Evolutionary conservation across 768 basidiomycete genomes (phyloP).

Genomic region (Mycena rebaudengoi): DNA sequence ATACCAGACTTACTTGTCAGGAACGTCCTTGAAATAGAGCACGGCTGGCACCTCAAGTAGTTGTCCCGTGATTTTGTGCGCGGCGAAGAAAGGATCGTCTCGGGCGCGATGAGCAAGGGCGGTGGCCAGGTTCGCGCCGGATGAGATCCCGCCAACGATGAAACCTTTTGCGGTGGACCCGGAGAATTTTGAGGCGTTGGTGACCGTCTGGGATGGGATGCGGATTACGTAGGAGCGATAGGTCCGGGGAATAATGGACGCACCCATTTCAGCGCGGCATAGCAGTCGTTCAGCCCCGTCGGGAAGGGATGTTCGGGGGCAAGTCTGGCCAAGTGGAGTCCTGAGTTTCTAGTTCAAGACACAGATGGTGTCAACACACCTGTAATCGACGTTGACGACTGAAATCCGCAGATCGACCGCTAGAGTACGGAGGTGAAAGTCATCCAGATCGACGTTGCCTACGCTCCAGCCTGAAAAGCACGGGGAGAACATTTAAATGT

Average conservation of each 20-base stretch:
- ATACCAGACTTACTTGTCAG: background rate
- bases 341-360: background rate
- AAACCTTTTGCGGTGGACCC: background rate
- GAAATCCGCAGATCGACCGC: background rate
- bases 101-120: background rate
- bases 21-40: background rate
- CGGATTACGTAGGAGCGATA: background rate
- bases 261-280: slow-evolving; percentile 5
- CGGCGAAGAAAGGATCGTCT: background rate
- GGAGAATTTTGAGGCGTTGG: background rate
- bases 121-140: background rate
- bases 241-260: background rate
- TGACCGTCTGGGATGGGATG: background rate
- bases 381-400: background rate
- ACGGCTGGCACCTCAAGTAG: background rate
- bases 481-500: background rate
- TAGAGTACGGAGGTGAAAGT: background rate
- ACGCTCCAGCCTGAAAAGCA: slow-evolving; percentile 1
- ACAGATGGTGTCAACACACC: background rate
- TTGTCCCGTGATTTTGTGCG: background rate
- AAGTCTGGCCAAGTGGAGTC: background rate
- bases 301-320: slow-evolving; percentile 7
- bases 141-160: background rate
- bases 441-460: background rate
- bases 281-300: background rate